Evolutionary conservation across 352 stramenopile genomes (phyloP).

Genomic region (Phytophthora melonis): DNA sequence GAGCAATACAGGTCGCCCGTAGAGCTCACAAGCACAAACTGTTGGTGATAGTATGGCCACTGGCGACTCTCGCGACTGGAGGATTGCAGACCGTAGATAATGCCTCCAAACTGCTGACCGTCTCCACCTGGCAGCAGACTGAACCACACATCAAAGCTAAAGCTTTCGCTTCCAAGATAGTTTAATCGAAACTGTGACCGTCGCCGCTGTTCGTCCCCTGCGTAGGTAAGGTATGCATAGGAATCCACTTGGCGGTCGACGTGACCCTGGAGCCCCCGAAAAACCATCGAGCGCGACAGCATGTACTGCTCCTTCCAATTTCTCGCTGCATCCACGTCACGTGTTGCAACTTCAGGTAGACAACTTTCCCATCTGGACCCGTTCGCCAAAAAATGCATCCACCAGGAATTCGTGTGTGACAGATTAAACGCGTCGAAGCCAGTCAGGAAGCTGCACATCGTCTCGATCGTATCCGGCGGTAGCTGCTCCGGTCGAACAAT

Average conservation of each 20-base stretch:
- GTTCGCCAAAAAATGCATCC: constrained; percentile 14
- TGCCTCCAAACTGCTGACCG: neutral
- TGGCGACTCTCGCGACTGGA: constrained; percentile 1
- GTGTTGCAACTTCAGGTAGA: neutral
- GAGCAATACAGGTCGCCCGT: constrained; percentile 40
- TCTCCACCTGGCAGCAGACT: constrained; percentile 11
- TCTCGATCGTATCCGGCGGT: constrained; percentile 31
- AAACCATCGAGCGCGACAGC: constrained; percentile 24
- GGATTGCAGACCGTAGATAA: constrained; percentile 15
- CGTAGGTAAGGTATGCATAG: constrained; percentile 12
- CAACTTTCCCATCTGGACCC: constrained; percentile 5
- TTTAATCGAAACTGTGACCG: constrained; percentile 8
- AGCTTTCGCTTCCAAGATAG: constrained; percentile 9
- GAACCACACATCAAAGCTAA: constrained; percentile 25
- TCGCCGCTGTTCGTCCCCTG: neutral
- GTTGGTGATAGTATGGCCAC: constrained; percentile 37
- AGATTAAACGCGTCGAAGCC: constrained; percentile 43
- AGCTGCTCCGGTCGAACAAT: constrained; percentile 31
- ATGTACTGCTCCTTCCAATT: constrained; percentile 25
- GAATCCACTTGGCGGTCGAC: constrained; percentile 9
- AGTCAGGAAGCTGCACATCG: constrained; percentile 31
- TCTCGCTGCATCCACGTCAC: neutral
- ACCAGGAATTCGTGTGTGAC: constrained; percentile 35
- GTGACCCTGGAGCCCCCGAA: constrained; percentile 11
- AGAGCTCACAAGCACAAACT: constrained; percentile 37